These are phyloP conservation scores for Tetradesmus lagerheimii DNA, from an alignment of 139 green algal genomes.

Conservation along the genomic window DNA sequence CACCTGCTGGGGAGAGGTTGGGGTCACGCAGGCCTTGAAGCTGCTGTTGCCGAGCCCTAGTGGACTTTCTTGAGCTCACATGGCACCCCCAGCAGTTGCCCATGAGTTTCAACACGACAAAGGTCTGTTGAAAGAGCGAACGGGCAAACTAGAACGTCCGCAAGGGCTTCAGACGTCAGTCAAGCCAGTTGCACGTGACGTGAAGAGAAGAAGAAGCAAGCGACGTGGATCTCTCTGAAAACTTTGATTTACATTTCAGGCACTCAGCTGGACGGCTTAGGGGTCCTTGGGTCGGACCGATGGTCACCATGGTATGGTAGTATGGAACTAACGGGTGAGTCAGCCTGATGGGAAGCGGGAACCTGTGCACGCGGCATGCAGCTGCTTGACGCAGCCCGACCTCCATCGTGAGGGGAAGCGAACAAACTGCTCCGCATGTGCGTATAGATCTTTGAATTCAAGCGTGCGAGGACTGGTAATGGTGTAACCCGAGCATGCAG, in stretches of 20 bases:
- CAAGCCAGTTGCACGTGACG: not conserved
- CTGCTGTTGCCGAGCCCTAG: not conserved
- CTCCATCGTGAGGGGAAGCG: too few species aligned
- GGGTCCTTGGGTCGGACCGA: not conserved
- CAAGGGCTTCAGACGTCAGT: not conserved
- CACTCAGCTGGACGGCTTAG: not conserved
- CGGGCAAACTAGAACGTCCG: too few species aligned
- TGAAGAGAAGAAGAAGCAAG: not conserved
- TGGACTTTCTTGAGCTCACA: not conserved
- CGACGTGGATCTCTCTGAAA: too few species aligned
- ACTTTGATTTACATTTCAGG: too few species aligned
- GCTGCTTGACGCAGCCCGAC: too few species aligned
- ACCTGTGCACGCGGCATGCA: not conserved
- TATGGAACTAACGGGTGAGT: not conserved
- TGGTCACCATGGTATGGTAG: not conserved
- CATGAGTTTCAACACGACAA: not conserved
- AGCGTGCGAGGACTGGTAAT: too few species aligned
- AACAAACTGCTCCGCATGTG: too few species aligned
- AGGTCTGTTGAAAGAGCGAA: not conserved
- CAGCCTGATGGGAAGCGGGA: not conserved
- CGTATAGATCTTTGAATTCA: too few species aligned
- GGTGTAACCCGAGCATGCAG: too few species aligned
- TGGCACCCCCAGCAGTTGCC: not conserved
- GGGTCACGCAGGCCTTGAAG: not conserved
- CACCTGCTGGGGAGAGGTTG: constrained; percentile 1